These are phyloP conservation scores for Priceomyces medius DNA, from an alignment of 805 yeast genomes.

Conservation along the genomic window DNA sequence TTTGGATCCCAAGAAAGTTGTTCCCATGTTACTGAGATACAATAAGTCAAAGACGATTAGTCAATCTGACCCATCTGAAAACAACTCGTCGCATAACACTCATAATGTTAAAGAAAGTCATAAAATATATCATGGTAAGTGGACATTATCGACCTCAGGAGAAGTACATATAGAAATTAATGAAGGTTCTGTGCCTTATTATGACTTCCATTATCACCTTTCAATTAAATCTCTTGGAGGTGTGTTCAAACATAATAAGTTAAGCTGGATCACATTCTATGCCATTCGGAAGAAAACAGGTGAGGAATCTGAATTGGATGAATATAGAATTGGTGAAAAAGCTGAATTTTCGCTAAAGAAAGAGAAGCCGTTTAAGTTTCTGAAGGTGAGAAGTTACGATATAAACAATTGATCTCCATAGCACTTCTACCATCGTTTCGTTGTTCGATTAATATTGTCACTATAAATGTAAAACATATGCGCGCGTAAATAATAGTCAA, in stretches of 20 bases:
- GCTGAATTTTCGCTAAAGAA: constrained; percentile 55
- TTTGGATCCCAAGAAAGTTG: constrained; percentile 66
- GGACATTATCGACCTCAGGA: constrained; percentile 58
- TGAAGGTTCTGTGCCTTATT: constrained; percentile 59
- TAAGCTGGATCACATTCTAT: constrained; percentile 69
- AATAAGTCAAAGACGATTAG: constrained; percentile 19
- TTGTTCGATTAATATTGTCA: background rate
- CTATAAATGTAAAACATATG: background rate
- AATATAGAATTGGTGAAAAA: constrained; percentile 50
- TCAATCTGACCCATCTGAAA: constrained; percentile 1
- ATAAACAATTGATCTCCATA: constrained; percentile 5
- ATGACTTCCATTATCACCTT: constrained; percentile 62
- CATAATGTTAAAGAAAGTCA: constrained; percentile 28
- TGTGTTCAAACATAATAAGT: constrained; percentile 58
- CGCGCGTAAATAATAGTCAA: background rate
- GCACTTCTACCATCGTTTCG: background rate
- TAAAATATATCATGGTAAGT: constrained; percentile 48
- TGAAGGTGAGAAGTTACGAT: constrained; percentile 52
- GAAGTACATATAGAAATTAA: constrained; percentile 47
- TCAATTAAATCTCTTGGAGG: constrained; percentile 60
- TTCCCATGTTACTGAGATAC: constrained; percentile 50
- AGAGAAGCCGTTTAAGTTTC: constrained; percentile 79
- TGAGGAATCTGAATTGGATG: constrained; percentile 24
- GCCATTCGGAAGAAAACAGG: constrained; percentile 45
- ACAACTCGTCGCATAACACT: constrained; percentile 9